A percentile compares a stretch with the other conserved stretches of the same genome.
These are phyloP conservation scores for Plasmodium adleri DNA, from an alignment of 169 alveolate genomes.

Conservation along the genomic window DNA sequence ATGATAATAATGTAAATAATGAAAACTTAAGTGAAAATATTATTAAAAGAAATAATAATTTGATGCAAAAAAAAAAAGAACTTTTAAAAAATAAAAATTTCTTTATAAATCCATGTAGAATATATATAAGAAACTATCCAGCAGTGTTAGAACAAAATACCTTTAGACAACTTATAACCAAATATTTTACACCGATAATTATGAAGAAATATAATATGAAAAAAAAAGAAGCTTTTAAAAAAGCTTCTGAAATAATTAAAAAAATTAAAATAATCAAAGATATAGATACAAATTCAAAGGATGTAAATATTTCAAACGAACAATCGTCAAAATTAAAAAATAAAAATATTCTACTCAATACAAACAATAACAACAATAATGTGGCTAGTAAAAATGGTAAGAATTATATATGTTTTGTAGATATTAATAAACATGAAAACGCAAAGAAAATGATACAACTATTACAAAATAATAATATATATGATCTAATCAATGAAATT, in stretches of 20 bases:
- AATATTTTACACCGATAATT: conserved; percentile 73
- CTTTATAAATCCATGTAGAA: conserved; percentile 73
- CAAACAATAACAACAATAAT: conserved; percentile 11
- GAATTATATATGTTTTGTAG: conserved; percentile 63
- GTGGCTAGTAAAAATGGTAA: not conserved
- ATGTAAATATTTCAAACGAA: not conserved
- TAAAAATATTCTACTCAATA: conserved; percentile 4
- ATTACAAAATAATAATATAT: conserved; percentile 64
- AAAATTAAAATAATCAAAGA: conserved; percentile 69
- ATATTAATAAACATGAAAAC: conserved; percentile 64
- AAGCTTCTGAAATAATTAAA: conserved; percentile 36
- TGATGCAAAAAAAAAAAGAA: conserved; percentile 55
- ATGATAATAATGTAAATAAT: conserved; percentile 69
- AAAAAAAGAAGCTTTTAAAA: conserved; percentile 73
- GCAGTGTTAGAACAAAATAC: conserved; percentile 37
- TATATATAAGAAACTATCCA: conserved; percentile 72
- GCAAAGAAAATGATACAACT: conserved; percentile 47
- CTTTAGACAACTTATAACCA: conserved; percentile 53
- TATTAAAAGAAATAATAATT: conserved; percentile 46
- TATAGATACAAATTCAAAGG: not conserved
- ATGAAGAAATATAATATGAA: conserved; percentile 60
- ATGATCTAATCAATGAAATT: conserved; percentile 35
- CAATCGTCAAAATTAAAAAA: not conserved
- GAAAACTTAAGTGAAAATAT: conserved; percentile 34
- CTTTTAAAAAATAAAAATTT: conserved; percentile 74